These are phyloP conservation scores for Balakata baccata DNA, from an alignment of 345 rosid genomes.

Conservation along the genomic window DNA sequence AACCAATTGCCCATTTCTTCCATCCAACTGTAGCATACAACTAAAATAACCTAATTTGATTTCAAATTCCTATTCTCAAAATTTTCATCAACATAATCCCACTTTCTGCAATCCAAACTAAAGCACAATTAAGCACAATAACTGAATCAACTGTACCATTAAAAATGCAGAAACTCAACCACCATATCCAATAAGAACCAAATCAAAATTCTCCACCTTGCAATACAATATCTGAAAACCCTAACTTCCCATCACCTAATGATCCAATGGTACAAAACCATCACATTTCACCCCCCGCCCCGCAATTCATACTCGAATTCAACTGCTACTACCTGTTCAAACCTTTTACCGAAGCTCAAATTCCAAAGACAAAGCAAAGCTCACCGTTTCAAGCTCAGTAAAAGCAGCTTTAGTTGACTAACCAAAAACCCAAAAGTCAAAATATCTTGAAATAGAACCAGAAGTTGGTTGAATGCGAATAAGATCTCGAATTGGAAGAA, in stretches of 20 bases:
- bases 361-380: conserved; percentile 13
- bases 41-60: background rate
- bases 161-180: conserved; percentile 12
- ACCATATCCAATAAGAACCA: conserved; percentile 11
- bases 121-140: background rate
- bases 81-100: conserved; percentile 12
- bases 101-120: background rate
- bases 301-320: conserved; percentile 26
- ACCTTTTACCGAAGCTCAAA: conserved; percentile 6
- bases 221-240: conserved; percentile 28
- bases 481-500: conserved; percentile 29
- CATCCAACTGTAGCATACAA: conserved; percentile 12
- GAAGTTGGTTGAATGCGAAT: conserved; percentile 11
- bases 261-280: conserved; percentile 20
- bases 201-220: conserved; percentile 2
- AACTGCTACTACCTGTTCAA: conserved; percentile 8
- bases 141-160: conserved; percentile 19
- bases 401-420: conserved; percentile 15
- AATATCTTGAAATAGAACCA: background rate
- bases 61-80: conserved; percentile 8
- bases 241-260: conserved; percentile 26
- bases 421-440: conserved; percentile 20
- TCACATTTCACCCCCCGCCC: conserved; percentile 17
- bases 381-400: conserved; percentile 13
- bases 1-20: conserved; percentile 25